Base-by-base conservation (phyloP, 2,329 filamentous ascomycete genomes). In the Trichophyton rubrum region DNA sequence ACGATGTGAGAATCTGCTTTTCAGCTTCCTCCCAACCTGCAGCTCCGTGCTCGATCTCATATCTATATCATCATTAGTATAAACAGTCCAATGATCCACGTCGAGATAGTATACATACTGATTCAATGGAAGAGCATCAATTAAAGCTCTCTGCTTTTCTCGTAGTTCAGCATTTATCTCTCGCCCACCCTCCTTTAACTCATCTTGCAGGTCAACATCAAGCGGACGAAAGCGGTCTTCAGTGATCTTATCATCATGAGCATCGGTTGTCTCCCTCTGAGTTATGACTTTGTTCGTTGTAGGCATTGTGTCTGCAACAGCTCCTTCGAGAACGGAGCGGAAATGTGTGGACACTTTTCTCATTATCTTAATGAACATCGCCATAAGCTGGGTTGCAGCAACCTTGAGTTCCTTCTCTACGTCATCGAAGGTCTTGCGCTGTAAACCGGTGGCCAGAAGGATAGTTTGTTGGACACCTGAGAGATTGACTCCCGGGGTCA, bases 281-380 rank as follows among this genome's bases (percentile, higher is more conserved):
- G 65, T 62, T 40, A 66, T 61, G 60, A 75, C 72, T 9, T 71
- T 68, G 59, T 82, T 78, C 1, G 79, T 73, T 51, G 78, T 75
- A 2, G 87, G 86, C 67, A 91, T 77, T 55, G 83, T 79, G 1
- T 84, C 82, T 60, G 84, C 85, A 9, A 87, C 85, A 0, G 89
- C 90, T 2, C 83, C 84, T 47, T 90, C 83, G 2, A 96, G 80
- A 0, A 97, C 75, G 2, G 80, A 77, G 35, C 85, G 83, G 74
- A 99, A 93, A 70, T 91, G 83, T 2, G 82, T 80, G 2, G 88
- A 88, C 43, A 96, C 82, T 77, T 97, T 97, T 65, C 90, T 85
- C 62, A 96, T 81, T 63, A 96, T 87, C 79, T 99, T 99, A 72
- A 96, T 89, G 74, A 99, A 97, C 87, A 97, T 95, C 63, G 92